phyloP scores from a whole-genome alignment of 2,329 filamentous ascomycete species.

The Curvularia sp. region DNA sequence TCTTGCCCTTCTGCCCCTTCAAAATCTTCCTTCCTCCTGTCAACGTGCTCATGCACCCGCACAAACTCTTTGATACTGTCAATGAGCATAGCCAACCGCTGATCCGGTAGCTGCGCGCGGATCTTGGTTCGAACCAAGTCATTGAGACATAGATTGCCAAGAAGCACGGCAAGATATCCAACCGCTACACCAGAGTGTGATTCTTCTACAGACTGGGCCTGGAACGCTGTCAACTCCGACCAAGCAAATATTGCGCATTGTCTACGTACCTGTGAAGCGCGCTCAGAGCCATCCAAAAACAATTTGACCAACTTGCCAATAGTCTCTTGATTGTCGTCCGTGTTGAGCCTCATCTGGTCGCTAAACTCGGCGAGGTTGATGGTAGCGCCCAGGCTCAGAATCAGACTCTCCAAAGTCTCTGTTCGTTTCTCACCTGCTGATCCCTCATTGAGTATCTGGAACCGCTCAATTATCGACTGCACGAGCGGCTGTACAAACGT shows the following conservation, averaged over 20 bases:
- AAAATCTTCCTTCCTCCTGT: slow-evolving; percentile 54
- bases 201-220: slow-evolving; percentile 68
- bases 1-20: slow-evolving; percentile 57
- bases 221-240: slow-evolving; percentile 21
- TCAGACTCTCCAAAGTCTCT: slow-evolving; percentile 68
- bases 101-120: slow-evolving; percentile 52
- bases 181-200: slow-evolving; percentile 81
- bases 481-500: slow-evolving; percentile 57
- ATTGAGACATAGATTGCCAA: slow-evolving; percentile 79
- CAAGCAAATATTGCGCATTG: slow-evolving; percentile 1
- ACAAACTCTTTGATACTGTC: slow-evolving; percentile 69
- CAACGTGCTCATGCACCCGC: slow-evolving; percentile 65
- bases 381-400: slow-evolving; percentile 79
- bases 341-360: slow-evolving; percentile 58
- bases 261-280: slow-evolving; percentile 69
- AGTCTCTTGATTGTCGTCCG: slow-evolving; percentile 51
- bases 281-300: slow-evolving; percentile 72
- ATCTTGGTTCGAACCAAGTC: slow-evolving; percentile 54
- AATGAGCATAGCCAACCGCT: slow-evolving; percentile 59
- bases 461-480: slow-evolving; percentile 37
- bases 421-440: slow-evolving; percentile 61
- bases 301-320: slow-evolving; percentile 67
- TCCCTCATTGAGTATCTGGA: slow-evolving; percentile 28
- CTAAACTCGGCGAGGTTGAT: slow-evolving; percentile 89
- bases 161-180: slow-evolving; percentile 83